Evolutionary conservation across 257 asterid genomes (phyloP).

Genomic region (Solanum sejunctum): DNA sequence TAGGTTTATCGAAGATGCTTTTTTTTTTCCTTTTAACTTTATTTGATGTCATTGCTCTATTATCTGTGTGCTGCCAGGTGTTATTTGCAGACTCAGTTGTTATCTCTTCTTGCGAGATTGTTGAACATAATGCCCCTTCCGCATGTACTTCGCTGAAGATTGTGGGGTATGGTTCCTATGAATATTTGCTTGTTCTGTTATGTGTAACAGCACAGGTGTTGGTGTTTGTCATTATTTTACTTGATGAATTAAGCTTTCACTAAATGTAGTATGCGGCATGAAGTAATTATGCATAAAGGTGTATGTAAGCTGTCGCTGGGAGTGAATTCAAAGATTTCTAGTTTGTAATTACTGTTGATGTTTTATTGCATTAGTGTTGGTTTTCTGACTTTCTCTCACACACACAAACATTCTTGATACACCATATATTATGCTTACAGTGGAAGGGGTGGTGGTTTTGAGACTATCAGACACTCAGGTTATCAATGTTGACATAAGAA

Average conservation of each 20-base stretch:
- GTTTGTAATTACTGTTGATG: neutral
- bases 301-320: neutral
- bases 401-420: neutral
- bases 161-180: constrained; percentile 50
- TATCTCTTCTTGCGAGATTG: constrained; percentile 77
- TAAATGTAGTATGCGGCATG: neutral
- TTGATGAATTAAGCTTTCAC: neutral
- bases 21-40: neutral
- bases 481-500: neutral
- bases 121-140: constrained; percentile 86
- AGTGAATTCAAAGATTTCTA: neutral
- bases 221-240: neutral
- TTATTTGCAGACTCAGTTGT: constrained; percentile 78
- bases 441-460: neutral
- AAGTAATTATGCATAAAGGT: neutral
- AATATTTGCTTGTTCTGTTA: neutral
- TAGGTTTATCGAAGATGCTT: neutral
- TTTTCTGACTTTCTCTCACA: neutral
- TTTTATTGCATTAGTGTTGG: neutral
- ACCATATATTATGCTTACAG: neutral
- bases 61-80: constrained; percentile 32
- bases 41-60: neutral
- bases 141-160: constrained; percentile 61
- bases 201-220: neutral
- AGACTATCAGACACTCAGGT: neutral